Percentiles rank a stretch among this genome's conserved stretches.
These are phyloP conservation scores for Astraeus odoratus DNA, from an alignment of 768 basidiomycete genomes.

Conservation along the genomic window DNA sequence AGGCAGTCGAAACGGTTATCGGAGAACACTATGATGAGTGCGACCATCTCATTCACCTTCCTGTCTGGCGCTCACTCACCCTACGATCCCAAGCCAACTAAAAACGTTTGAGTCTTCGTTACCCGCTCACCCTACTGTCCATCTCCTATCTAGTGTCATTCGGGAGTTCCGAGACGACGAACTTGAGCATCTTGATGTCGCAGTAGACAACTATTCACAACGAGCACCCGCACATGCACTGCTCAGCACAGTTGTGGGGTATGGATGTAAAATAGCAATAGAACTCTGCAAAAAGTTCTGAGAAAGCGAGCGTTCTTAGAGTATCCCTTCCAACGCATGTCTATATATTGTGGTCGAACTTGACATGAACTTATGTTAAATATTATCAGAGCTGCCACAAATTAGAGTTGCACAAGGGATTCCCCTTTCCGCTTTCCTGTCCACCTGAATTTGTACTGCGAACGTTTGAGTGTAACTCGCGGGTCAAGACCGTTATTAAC, in stretches of 20 bases:
- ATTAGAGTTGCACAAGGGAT: slow-evolving; percentile 28
- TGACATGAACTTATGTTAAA: too few relatives aligned
- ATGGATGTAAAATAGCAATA: slow-evolving; percentile 86
- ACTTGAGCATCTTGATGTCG: slow-evolving; percentile 87
- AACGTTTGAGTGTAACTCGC: slow-evolving; percentile 5
- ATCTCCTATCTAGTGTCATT: slow-evolving; percentile 64
- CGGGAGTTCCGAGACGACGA: slow-evolving; percentile 91
- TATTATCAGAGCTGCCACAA: too few relatives aligned
- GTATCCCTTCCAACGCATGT: neutral
- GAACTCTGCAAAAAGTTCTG: slow-evolving; percentile 80
- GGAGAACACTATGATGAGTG: slow-evolving; percentile 98
- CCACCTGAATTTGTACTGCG: slow-evolving; percentile 50
- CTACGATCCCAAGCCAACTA: slow-evolving; percentile 56
- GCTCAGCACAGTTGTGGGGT: slow-evolving; percentile 76
- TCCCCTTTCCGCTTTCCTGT: slow-evolving; percentile 43
- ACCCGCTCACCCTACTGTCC: slow-evolving; percentile 69
- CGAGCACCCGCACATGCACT: slow-evolving; percentile 88
- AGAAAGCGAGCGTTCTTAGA: slow-evolving; percentile 8
- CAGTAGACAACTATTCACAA: slow-evolving; percentile 82
- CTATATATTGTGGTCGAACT: neutral
- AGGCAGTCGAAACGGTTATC: slow-evolving; percentile 96
- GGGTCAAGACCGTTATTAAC: slow-evolving; percentile 25
- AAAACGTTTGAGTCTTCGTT: slow-evolving; percentile 60
- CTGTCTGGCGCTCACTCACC: slow-evolving; percentile 3
- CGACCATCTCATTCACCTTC: slow-evolving; percentile 26